A percentile compares a stretch with the other conserved stretches of the same genome.
phyloP scores from a whole-genome alignment of 192 early-diverging fungal genomes.

The Mycoemilia scoparia region DNA sequence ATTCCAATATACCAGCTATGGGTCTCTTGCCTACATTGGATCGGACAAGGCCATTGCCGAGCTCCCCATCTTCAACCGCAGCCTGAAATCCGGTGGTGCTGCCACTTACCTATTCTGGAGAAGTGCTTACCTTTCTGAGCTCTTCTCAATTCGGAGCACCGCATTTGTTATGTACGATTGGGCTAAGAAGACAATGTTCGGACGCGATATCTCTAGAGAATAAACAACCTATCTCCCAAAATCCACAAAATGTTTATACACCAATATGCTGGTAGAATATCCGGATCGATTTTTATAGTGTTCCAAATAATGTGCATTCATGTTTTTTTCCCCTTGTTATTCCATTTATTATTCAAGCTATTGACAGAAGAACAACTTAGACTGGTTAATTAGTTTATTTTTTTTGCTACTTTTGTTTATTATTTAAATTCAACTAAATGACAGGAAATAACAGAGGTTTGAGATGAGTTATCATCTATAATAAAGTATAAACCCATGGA shows the following conservation, averaged over 20 bases:
- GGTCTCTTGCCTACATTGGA: constrained; percentile 82
- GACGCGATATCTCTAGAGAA: constrained; percentile 81
- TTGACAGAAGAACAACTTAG: no score
- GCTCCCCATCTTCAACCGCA: constrained; percentile 55
- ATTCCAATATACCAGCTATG: constrained; percentile 72
- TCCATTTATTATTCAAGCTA: constrained; percentile 15
- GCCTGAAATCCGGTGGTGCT: constrained; percentile 43
- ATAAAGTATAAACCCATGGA: no score
- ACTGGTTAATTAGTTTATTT: no score
- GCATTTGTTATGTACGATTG: constrained; percentile 75
- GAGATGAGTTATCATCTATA: no score
- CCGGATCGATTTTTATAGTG: no score
- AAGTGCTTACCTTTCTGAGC: constrained; percentile 51
- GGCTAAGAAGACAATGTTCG: constrained; percentile 78
- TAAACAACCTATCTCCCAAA: constrained; percentile 28
- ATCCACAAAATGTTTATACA: not conserved
- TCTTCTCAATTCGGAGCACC: constrained; percentile 72
- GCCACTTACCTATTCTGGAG: constrained; percentile 64
- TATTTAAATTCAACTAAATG: no score
- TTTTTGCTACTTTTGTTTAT: no score
- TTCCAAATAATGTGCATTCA: no score
- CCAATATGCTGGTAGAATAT: no score
- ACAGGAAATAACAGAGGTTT: no score
- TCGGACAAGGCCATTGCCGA: constrained; percentile 91
- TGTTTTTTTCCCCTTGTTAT: not conserved